These are phyloP conservation scores for Chamaenerion angustifolium DNA, from an alignment of 345 rosid species.

Conservation along the genomic window DNA sequence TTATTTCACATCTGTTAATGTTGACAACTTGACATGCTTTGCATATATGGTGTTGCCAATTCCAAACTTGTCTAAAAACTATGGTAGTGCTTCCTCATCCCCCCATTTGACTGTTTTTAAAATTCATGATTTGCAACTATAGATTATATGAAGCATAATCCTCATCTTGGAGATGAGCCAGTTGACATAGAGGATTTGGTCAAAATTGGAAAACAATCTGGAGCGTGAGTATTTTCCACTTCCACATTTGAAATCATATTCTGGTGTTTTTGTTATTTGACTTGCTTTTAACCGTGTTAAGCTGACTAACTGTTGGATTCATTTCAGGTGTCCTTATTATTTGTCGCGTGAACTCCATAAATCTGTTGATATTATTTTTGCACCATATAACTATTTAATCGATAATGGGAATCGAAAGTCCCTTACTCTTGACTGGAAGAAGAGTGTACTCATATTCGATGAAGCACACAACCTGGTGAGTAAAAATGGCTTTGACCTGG, in stretches of 20 bases:
- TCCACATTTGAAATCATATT: slow-evolving; percentile 3
- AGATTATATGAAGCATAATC: slow-evolving; percentile 60
- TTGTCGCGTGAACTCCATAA: slow-evolving; percentile 76
- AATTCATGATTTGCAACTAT: slow-evolving; percentile 14
- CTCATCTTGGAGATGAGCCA: slow-evolving; percentile 76
- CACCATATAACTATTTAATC: slow-evolving; percentile 87
- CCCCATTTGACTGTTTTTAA: not conserved
- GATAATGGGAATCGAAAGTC: slow-evolving; percentile 56
- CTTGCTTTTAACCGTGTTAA: not conserved
- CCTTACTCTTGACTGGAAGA: slow-evolving; percentile 50
- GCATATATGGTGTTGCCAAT: too few relatives aligned
- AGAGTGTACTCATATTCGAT: slow-evolving; percentile 70
- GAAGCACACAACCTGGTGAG: slow-evolving; percentile 98
- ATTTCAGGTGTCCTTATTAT: slow-evolving; percentile 77
- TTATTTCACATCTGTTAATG: not conserved
- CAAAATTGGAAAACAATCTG: slow-evolving; percentile 57
- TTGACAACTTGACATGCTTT: too few relatives aligned
- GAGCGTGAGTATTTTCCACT: slow-evolving; percentile 46
- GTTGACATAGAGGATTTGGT: slow-evolving; percentile 91
- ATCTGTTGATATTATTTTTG: slow-evolving; percentile 73
- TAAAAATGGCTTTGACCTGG: slow-evolving; percentile 6
- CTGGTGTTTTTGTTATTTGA: slow-evolving; percentile 1
- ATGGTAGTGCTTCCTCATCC: too few relatives aligned
- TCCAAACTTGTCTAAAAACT: too few relatives aligned
- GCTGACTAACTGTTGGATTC: slow-evolving; percentile 7